These are phyloP conservation scores for Boletus bicolor DNA, from an alignment of 768 basidiomycete genomes.

Conservation along the genomic window DNA sequence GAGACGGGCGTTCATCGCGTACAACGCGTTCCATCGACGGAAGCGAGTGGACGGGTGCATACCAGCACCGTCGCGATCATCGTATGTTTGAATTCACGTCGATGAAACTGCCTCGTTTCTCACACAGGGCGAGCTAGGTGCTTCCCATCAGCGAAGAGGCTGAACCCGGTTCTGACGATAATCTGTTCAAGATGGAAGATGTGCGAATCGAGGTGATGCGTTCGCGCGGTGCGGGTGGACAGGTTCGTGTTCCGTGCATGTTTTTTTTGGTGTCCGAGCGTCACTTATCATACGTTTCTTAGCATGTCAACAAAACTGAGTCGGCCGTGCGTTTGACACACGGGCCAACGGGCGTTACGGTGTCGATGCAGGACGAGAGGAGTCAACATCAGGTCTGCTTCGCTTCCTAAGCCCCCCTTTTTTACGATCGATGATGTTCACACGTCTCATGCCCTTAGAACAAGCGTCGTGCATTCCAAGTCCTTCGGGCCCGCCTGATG, in stretches of 20 bases:
- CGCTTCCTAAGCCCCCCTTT: neutral
- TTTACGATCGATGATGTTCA: neutral
- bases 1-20: constrained; percentile 97
- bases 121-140: constrained; percentile 47
- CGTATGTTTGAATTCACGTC: constrained; percentile 43
- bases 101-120: neutral
- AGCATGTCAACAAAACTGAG: constrained; percentile 99
- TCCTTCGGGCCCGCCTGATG: constrained; percentile 82
- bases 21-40: constrained; percentile 90
- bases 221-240: constrained; percentile 93
- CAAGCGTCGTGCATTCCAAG: constrained; percentile 86
- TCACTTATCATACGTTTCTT: neutral
- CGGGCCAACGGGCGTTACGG: constrained; percentile 86
- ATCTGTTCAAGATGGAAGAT: constrained; percentile 80
- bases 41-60: constrained; percentile 82
- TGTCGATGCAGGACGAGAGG: constrained; percentile 97
- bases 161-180: constrained; percentile 49
- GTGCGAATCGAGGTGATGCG: constrained; percentile 94
- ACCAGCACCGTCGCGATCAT: constrained; percentile 88
- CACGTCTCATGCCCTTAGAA: constrained; percentile 50
- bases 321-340: constrained; percentile 95
- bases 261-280: neutral
- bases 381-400: constrained; percentile 82
- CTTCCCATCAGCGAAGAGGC: constrained; percentile 74
- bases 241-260: constrained; percentile 45